phyloP scores from a whole-genome alignment of 441 rosid genomes.

The Viola pubescens region DNA sequence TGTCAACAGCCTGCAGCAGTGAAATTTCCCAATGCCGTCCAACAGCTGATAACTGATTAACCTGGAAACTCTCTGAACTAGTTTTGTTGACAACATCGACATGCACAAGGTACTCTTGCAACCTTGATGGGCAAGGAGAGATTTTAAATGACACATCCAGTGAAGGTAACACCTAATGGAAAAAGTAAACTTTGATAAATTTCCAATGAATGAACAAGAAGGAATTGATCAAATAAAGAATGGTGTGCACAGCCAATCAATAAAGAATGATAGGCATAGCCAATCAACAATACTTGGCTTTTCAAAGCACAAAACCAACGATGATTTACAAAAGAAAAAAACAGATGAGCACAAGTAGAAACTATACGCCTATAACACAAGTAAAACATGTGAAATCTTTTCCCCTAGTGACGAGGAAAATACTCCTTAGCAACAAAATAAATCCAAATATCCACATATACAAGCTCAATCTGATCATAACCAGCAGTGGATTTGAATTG shows the following conservation, averaged over 20 bases:
- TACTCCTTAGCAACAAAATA: no score
- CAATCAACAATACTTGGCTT: conserved; percentile 3
- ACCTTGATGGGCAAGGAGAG: conserved; percentile 76
- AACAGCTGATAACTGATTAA: conserved; percentile 71
- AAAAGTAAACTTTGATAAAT: conserved; percentile 13
- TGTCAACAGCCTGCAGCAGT: conserved; percentile 61
- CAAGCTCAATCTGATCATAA: no score
- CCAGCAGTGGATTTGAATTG: no score
- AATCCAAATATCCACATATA: no score
- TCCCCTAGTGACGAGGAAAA: no score
- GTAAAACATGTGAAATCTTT: no score
- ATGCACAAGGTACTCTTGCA: conserved; percentile 81
- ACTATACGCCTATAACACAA: no score
- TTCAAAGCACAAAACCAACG: background rate
- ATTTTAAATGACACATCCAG: conserved; percentile 70
- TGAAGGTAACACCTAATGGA: conserved; percentile 71
- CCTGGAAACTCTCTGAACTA: conserved; percentile 56
- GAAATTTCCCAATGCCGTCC: conserved; percentile 84
- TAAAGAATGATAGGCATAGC: background rate
- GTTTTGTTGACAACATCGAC: conserved; percentile 81
- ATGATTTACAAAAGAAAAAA: no score
- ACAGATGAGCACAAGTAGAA: background rate
- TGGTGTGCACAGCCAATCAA: background rate
- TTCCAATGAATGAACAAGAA: conserved; percentile 5
- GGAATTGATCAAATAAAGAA: background rate